These are phyloP conservation scores for Carpinus fangiana DNA, from an alignment of 306 rosid species.

Conservation along the genomic window DNA sequence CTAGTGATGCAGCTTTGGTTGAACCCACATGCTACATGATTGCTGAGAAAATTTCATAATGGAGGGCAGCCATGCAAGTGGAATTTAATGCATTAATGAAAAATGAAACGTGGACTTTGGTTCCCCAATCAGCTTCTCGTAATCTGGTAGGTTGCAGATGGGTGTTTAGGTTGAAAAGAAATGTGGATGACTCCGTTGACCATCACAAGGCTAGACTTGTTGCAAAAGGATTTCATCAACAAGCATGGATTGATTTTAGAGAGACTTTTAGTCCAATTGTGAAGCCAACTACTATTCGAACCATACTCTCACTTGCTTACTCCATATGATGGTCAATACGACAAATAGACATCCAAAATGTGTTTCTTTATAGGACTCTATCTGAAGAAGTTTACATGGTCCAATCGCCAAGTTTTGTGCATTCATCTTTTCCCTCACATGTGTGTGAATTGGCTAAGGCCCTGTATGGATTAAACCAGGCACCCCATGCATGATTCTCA, in stretches of 20 bases:
- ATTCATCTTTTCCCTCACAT: neutral
- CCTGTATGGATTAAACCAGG: constrained; percentile 14
- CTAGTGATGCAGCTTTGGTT: too few species aligned
- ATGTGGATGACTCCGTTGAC: too few species aligned
- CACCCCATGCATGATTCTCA: neutral
- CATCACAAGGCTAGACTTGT: neutral
- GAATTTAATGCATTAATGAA: neutral
- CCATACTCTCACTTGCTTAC: neutral
- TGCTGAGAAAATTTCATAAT: neutral
- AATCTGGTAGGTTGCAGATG: neutral
- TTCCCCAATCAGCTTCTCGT: neutral
- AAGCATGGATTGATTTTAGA: neutral
- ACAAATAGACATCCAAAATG: constrained; percentile 1
- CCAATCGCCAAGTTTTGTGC: neutral
- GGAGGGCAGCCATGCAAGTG: neutral
- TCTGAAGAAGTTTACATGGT: neutral
- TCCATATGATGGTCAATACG: neutral
- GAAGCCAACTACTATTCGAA: neutral
- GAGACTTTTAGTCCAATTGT: neutral
- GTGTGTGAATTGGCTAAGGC: neutral
- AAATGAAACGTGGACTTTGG: neutral
- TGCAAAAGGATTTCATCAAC: neutral
- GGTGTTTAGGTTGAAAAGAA: too few species aligned
- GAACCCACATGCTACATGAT: too few species aligned
- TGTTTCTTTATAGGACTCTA: neutral